Evolutionary conservation across 2,329 filamentous ascomycete genomes (phyloP).

Genomic region (Arthrinium puccinioides): DNA sequence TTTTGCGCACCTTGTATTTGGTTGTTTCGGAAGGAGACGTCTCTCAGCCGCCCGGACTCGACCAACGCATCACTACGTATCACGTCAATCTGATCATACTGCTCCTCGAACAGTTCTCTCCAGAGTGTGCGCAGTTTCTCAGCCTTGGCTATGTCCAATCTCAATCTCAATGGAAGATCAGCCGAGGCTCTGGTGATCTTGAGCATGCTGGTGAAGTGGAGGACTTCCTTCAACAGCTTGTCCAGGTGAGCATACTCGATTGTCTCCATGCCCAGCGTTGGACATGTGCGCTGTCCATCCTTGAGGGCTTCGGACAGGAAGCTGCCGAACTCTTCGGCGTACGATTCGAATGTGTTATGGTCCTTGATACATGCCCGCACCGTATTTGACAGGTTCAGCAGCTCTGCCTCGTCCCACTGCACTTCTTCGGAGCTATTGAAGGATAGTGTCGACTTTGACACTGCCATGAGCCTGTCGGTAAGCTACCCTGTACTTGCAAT

Average conservation of each 20-base stretch:
- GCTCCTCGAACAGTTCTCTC: slow-evolving; percentile 35
- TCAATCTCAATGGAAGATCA: slow-evolving; percentile 21
- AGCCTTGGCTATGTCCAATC: slow-evolving; percentile 26
- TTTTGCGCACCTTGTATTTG: slow-evolving; percentile 21
- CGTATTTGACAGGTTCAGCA: slow-evolving; percentile 35
- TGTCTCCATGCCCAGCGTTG: slow-evolving; percentile 29
- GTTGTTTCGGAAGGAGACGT: slow-evolving; percentile 30
- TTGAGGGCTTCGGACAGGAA: slow-evolving; percentile 31
- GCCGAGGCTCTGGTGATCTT: slow-evolving; percentile 19
- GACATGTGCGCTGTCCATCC: slow-evolving; percentile 27
- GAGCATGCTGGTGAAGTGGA: slow-evolving; percentile 29
- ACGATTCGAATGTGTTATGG: slow-evolving; percentile 21
- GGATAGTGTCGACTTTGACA: slow-evolving; percentile 5
- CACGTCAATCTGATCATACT: slow-evolving; percentile 38
- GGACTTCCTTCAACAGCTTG: slow-evolving; percentile 35
- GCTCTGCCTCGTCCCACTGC: slow-evolving; percentile 1
- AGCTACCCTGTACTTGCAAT: slow-evolving; percentile 8
- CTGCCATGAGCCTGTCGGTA: slow-evolving; percentile 6
- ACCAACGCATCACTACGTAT: slow-evolving; percentile 24
- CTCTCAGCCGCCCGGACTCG: slow-evolving; percentile 29
- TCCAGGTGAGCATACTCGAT: slow-evolving; percentile 28
- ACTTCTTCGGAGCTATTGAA: neutral
- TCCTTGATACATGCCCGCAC: slow-evolving; percentile 28
- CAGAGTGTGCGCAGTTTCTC: slow-evolving; percentile 34
- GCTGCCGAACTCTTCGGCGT: slow-evolving; percentile 17